Evolutionary conservation across 1,284 basidiomycete species (phyloP), one percentile per base, ranked within the genome.

Genomic region (Prillingera fragicola): DNA sequence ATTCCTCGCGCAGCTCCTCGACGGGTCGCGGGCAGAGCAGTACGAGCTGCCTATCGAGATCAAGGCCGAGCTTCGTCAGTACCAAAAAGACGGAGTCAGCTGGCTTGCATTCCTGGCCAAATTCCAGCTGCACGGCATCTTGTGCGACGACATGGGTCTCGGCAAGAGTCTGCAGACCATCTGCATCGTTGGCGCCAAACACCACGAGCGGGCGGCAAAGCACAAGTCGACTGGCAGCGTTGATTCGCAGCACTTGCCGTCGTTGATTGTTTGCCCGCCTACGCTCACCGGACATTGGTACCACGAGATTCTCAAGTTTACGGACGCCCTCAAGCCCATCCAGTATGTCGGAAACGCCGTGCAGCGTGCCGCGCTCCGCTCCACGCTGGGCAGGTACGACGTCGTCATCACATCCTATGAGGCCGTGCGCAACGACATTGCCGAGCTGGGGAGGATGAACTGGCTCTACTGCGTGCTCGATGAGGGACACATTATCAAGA

Each of bases 101-200:
- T 99, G 95, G 95, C 77, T 99, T 35, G 95, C 95, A 0, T 99
- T 99, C 76, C 77, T 99, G 32, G 87, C 91, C 23, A 74, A 94
- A 69, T 97, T 94, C 63, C 95, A 98, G 67, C 73, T 99, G 5
- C 95, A 99, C 68, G 95, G 95, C 17, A 90, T 98, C 57, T 81
- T 99, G 23, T 99, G 95, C 67, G 95, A 99, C 66, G 88, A 97
- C 64, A 98, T 98, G 94, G 95, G 95, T 54, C 81, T 99, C 7
- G 95, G 95, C 22, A 99, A 99, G 75, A 97, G 92, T 1, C 74
- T 98, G 13, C 95, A 99, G 70, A 95, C 94, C 0, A 98, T 99
- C 59, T 95, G 91, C 63, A 98, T 99, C 53, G 76, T 99, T 21
- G 87, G 90, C 1, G 84, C 88, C 73, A 96, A 94, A 72, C 90